Evolutionary conservation across 2,329 filamentous ascomycete genomes (phyloP).

Genomic region (Hymenotorrendiella dingleyae): DNA sequence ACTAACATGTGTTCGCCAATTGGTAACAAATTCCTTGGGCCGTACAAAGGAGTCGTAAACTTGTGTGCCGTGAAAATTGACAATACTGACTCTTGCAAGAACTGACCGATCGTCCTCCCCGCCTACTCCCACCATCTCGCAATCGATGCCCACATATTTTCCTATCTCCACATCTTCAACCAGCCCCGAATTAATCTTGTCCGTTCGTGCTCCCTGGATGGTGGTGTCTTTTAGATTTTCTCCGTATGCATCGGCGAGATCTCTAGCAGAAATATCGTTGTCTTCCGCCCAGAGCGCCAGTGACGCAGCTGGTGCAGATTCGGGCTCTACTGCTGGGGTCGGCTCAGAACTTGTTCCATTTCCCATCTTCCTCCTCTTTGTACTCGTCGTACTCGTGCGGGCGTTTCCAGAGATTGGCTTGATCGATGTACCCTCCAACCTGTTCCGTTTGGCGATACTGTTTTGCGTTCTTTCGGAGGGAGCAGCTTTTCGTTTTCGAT

Average conservation of each 20-base stretch:
- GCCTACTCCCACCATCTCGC: conserved; percentile 94
- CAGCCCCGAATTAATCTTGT: conserved; percentile 58
- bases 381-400: neutral
- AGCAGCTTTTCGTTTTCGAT: conserved; percentile 31
- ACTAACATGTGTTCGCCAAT: conserved; percentile 85
- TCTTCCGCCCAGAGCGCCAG: conserved; percentile 56
- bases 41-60: conserved; percentile 91
- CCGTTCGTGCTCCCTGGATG: conserved; percentile 39
- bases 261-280: conserved; percentile 54
- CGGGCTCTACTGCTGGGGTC: conserved; percentile 24
- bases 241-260: conserved; percentile 56
- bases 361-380: conserved; percentile 44
- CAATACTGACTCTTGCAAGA: conserved; percentile 80
- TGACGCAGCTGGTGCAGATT: conserved; percentile 43
- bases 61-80: conserved; percentile 89
- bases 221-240: conserved; percentile 45
- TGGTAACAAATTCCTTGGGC: conserved; percentile 70
- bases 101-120: conserved; percentile 64
- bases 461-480: conserved; percentile 27
- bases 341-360: conserved; percentile 43
- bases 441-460: conserved; percentile 30
- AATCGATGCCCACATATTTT: conserved; percentile 90
- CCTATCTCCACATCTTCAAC: conserved; percentile 62
- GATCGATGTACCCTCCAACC: conserved; percentile 23
- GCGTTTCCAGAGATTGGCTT: conserved; percentile 7